Evolutionary conservation across 2,329 filamentous ascomycete species (phyloP).

Genomic region (Incumbomyces delicatus): DNA sequence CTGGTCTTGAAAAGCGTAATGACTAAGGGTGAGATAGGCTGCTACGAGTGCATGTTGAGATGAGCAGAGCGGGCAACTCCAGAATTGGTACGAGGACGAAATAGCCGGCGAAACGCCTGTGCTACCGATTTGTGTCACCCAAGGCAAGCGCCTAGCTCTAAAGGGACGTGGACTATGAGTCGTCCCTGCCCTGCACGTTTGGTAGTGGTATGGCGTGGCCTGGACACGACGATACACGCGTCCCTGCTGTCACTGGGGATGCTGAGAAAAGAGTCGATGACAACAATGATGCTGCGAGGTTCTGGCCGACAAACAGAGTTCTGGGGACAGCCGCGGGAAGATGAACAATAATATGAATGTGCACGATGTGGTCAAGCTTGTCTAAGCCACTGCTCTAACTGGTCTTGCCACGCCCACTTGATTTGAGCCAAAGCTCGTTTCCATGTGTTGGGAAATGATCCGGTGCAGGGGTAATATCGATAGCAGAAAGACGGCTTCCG

Average conservation of each 20-base stretch:
- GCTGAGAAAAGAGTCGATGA: background rate
- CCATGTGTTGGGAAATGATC: background rate
- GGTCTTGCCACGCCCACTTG: background rate
- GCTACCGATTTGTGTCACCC: constrained; percentile 1
- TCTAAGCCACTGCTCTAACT: background rate
- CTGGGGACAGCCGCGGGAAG: background rate
- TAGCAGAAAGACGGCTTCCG: background rate
- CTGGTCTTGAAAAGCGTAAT: no score
- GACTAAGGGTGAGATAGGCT: background rate
- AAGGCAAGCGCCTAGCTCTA: background rate
- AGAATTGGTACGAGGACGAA: background rate
- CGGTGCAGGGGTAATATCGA: constrained; percentile 6
- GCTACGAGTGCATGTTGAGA: constrained; percentile 4
- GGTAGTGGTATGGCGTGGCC: background rate
- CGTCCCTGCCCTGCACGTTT: constrained; percentile 1
- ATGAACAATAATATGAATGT: background rate
- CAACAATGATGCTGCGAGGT: background rate
- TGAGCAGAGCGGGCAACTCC: background rate
- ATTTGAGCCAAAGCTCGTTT: background rate
- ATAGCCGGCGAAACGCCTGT: no score
- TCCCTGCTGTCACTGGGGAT: background rate
- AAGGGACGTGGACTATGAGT: background rate
- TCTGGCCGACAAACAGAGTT: background rate
- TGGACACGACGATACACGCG: no score
- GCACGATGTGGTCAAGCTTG: background rate